These are phyloP conservation scores for Beta corolliflora DNA, from an alignment of 179 eudicot genomes.

Conservation along the genomic window DNA sequence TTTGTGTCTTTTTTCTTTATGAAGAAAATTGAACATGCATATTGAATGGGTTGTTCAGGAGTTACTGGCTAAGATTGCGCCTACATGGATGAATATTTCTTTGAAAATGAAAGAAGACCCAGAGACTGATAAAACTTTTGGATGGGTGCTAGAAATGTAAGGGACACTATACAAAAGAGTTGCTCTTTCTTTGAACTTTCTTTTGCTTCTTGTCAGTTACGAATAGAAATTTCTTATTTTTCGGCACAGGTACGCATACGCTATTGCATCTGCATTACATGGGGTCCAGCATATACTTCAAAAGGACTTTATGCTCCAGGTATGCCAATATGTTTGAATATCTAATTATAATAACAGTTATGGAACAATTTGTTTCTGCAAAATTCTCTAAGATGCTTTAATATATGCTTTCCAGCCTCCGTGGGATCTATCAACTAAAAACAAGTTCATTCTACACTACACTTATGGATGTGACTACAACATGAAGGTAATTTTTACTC, in stretches of 20 bases:
- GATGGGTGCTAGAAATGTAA: conserved; percentile 99
- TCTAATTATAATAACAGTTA: too few relatives aligned
- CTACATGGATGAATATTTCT: conserved; percentile 98
- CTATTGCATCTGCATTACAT: conserved; percentile 95
- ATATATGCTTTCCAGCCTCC: conserved; percentile 72
- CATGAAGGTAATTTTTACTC: conserved; percentile 61
- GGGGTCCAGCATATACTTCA: conserved; percentile 89
- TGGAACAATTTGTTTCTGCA: background rate
- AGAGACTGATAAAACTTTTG: conserved; percentile 90
- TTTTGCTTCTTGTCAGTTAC: conserved; percentile 5
- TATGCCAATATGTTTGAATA: conserved; percentile 18
- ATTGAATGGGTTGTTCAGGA: conserved; percentile 43
- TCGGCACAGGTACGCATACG: conserved; percentile 83
- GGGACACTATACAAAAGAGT: conserved; percentile 13
- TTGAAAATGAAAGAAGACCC: conserved; percentile 93
- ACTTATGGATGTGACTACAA: conserved; percentile 95
- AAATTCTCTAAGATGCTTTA: conserved; percentile 15
- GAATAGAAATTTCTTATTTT: background rate
- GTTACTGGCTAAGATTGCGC: conserved; percentile 78
- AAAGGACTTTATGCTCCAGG: conserved; percentile 97
- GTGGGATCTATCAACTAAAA: conserved; percentile 72
- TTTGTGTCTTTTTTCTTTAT: background rate
- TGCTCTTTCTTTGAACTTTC: conserved; percentile 17
- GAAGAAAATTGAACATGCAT: conserved; percentile 2
- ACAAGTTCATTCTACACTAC: conserved; percentile 81